phyloP scores from a whole-genome alignment of 2,329 filamentous ascomycete species.

The Paecilomyces sp. region DNA sequence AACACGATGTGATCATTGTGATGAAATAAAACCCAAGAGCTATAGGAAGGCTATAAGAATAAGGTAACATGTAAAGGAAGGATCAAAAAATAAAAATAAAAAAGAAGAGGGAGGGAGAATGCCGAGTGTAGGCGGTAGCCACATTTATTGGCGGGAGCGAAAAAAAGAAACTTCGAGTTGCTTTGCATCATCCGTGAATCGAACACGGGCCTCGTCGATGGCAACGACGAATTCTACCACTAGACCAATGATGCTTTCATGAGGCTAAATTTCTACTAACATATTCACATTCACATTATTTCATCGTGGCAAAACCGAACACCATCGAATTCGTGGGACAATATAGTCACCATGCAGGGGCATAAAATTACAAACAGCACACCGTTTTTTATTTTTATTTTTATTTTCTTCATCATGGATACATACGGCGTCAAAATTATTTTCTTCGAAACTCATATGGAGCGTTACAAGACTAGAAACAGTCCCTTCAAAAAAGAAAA shows the following conservation, averaged over 20 bases:
- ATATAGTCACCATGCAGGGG: too few relatives aligned
- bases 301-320: too few relatives aligned
- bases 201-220: slow-evolving; percentile 13
- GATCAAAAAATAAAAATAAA: too few relatives aligned
- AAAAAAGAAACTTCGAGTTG: not conserved
- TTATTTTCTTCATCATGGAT: not conserved
- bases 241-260: slow-evolving; percentile 12
- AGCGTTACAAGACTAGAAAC: not conserved
- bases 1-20: too few relatives aligned
- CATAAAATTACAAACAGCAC: not conserved
- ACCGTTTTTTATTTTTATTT: too few relatives aligned
- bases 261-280: not conserved
- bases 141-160: not conserved
- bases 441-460: not conserved
- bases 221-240: slow-evolving; percentile 14
- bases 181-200: slow-evolving; percentile 13
- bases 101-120: too few relatives aligned
- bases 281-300: too few relatives aligned
- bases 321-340: too few relatives aligned
- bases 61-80: too few relatives aligned
- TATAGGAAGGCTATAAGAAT: too few relatives aligned
- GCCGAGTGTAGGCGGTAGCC: too few relatives aligned
- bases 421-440: not conserved
- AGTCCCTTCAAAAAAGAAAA: not conserved
- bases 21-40: too few relatives aligned